phyloP scores from a whole-genome alignment of 805 yeast genomes.

The Teunomyces stri region DNA sequence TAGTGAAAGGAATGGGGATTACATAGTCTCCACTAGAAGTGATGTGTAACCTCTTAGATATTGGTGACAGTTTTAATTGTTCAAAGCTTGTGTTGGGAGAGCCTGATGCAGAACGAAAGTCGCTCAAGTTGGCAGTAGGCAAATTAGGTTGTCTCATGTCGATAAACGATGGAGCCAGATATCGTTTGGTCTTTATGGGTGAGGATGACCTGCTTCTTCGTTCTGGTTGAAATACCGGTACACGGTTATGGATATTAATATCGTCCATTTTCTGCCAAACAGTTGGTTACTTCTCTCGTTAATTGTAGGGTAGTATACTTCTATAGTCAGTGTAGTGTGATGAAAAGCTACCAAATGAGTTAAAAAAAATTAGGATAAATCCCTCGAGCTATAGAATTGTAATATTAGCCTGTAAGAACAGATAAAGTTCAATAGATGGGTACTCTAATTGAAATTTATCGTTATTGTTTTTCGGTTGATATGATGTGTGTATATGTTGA shows the following conservation, averaged over 20 bases:
- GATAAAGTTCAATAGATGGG: neutral
- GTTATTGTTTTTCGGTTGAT: neutral
- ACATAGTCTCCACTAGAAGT: slow-evolving; percentile 25
- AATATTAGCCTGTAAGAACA: neutral
- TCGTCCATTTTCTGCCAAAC: slow-evolving; percentile 8
- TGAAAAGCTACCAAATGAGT: no score
- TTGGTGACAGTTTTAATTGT: slow-evolving; percentile 28
- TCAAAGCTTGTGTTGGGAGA: slow-evolving; percentile 9
- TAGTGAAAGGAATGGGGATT: slow-evolving; percentile 43
- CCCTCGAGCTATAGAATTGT: neutral
- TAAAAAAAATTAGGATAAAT: neutral
- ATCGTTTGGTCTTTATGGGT: slow-evolving; percentile 31
- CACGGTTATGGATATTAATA: slow-evolving; percentile 7
- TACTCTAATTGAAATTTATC: neutral
- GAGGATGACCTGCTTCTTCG: slow-evolving; percentile 35
- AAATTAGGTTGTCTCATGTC: slow-evolving; percentile 20
- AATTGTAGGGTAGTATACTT: neutral
- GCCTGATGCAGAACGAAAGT: slow-evolving; percentile 21
- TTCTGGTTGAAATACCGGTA: slow-evolving; percentile 5
- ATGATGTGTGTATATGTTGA: slow-evolving; percentile 1
- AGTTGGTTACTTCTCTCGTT: no score
- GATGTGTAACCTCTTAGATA: slow-evolving; percentile 37
- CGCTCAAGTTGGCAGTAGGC: slow-evolving; percentile 20
- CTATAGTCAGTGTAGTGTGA: neutral
- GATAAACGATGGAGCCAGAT: slow-evolving; percentile 18